phyloP scores from a whole-genome alignment of 1,284 basidiomycete species.

The Acaromyces ingoldii region DNA sequence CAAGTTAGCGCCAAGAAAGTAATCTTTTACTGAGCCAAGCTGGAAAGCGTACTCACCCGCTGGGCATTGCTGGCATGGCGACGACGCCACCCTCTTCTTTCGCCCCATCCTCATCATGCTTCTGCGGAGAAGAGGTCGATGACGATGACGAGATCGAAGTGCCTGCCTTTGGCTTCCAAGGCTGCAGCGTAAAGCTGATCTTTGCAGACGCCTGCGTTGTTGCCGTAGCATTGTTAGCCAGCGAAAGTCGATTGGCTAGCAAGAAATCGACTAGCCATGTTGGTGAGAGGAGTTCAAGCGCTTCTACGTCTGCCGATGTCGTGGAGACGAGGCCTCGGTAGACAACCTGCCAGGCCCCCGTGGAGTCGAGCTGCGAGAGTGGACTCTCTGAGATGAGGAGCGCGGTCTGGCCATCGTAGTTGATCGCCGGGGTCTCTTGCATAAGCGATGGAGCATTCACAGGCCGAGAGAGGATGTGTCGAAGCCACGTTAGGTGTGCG shows the following conservation, averaged over 20 bases:
- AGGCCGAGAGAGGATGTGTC: slow-evolving; percentile 64
- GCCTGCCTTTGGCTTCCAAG: too few species aligned
- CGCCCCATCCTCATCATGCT: slow-evolving; percentile 18
- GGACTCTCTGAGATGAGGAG: slow-evolving; percentile 81
- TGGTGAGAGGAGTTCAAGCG: slow-evolving; percentile 74
- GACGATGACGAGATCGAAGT: too few species aligned
- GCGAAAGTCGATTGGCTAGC: slow-evolving; percentile 54
- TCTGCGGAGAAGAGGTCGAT: not conserved
- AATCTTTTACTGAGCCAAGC: too few species aligned
- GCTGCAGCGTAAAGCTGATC: slow-evolving; percentile 74
- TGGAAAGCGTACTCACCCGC: not conserved
- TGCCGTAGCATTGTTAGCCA: not conserved
- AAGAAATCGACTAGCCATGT: slow-evolving; percentile 85
- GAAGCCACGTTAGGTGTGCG: slow-evolving; percentile 56
- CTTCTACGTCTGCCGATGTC: slow-evolving; percentile 62
- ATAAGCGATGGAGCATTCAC: slow-evolving; percentile 66
- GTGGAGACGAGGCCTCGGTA: slow-evolving; percentile 66
- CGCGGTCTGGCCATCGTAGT: slow-evolving; percentile 63
- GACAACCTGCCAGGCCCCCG: slow-evolving; percentile 69
- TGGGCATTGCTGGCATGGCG: slow-evolving; percentile 2
- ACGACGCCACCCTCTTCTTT: not conserved
- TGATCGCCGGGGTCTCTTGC: slow-evolving; percentile 67
- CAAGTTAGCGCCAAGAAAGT: too few species aligned
- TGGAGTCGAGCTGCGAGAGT: slow-evolving; percentile 60
- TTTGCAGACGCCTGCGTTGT: slow-evolving; percentile 18